Evolutionary conservation across 164 flowering plant genomes (phyloP), one percentile per base, ranked within the genome.

Genomic region (Piper betle): DNA sequence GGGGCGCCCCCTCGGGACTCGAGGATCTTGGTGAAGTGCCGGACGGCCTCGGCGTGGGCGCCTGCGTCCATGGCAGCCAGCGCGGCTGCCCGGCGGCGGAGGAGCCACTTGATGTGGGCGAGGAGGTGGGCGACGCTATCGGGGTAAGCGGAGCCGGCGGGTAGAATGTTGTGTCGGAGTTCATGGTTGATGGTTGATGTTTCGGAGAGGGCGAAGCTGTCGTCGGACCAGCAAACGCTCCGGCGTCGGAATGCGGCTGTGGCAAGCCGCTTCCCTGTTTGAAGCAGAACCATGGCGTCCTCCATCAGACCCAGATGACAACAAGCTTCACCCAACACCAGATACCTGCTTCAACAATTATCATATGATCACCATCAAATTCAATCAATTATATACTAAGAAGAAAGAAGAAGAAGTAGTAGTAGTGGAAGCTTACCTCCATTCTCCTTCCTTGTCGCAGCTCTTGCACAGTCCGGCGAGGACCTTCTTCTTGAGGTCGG

Each of bases 61-160:
- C 97, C 99, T 3, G 96, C 96, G 13, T 94, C 94, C 2, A 94
- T 84, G 57, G 99, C 97, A 0, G 99, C 93, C 0, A 88, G 48
- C 0, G 96, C 99, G 0, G 97, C 95, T 0, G 96, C 70, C 0
- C 85, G 80, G 5, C 97, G 89, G 33, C 99, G 95, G 48, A 91
- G 69, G 58, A 94, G 96, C 68, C 85, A 83, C 76, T 94, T 94
- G 69, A 87, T 83, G 75, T 88, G 93, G 64, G 72, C 57, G 8
- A 94, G 76, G 48, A 94, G 77, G 10, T 91, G 93, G 11, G 84
- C 37, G 2, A 84, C 64, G 64, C 72, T 71, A 48, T 84, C 97
- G 0, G 77, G 39, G 52, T 85, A 95, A 0, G 88, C 50, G 3
- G 70, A 69, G 0, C 82, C 77, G 10, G 52, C 54, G 4, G 69